Conservation (phyloP, 169 alveolate genomes). For the Babesia ovis region DNA sequence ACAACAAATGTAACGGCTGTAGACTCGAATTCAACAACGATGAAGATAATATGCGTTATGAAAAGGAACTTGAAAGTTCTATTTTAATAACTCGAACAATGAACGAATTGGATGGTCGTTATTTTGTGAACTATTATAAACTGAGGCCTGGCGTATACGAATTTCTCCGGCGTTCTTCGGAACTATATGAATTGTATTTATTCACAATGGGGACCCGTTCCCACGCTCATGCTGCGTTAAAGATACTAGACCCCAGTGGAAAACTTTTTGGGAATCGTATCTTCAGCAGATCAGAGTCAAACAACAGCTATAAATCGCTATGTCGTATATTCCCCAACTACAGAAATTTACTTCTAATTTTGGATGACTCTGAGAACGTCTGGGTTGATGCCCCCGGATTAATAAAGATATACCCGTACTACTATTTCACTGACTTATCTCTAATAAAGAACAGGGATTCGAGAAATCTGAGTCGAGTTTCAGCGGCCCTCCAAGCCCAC, state of each 20-base stretch:
- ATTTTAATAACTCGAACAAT: conserved; percentile 61
- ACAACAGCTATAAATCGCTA: conserved; percentile 45
- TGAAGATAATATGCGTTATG: conserved; percentile 60
- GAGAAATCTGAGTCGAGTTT: conserved; percentile 18
- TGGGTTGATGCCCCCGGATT: conserved; percentile 48
- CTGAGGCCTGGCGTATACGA: conserved; percentile 84
- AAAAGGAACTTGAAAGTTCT: conserved; percentile 63
- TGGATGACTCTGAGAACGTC: conserved; percentile 61
- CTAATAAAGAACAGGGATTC: conserved; percentile 12
- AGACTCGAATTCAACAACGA: conserved; percentile 43
- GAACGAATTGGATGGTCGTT: conserved; percentile 58
- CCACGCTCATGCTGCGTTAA: conserved; percentile 79
- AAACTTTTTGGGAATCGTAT: conserved; percentile 66
- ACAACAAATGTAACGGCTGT: conserved; percentile 37
- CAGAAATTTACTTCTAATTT: conserved; percentile 21
- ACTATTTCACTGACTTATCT: conserved; percentile 43
- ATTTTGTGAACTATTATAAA: conserved; percentile 67
- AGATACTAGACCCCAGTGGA: conserved; percentile 77
- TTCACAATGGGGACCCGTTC: conserved; percentile 84
- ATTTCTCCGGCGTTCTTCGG: conserved; percentile 65
- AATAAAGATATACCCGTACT: conserved; percentile 60
- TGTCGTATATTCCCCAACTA: conserved; percentile 64
- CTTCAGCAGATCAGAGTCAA: conserved; percentile 71
- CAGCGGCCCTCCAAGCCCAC: conserved; percentile 61
- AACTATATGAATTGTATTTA: conserved; percentile 73